phyloP scores from a whole-genome alignment of 2,329 filamentous ascomycete species.

The Pseudogymnoascus pannorum region DNA sequence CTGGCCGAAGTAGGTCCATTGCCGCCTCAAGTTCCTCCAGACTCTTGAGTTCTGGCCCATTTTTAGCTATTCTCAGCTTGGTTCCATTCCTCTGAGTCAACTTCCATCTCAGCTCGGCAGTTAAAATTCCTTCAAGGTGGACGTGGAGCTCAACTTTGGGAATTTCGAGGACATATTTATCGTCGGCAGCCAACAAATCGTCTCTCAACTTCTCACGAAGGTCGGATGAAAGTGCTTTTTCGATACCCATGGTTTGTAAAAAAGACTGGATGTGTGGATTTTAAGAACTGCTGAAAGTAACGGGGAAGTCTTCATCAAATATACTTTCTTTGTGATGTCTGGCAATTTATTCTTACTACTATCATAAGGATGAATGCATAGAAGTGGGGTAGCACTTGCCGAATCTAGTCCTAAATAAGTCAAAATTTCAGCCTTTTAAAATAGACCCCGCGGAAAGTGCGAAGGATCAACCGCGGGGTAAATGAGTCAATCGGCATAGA shows the following conservation, averaged over 20 bases:
- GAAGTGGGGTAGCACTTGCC: neutral
- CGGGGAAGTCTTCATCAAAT: neutral
- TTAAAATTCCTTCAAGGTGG: conserved; percentile 68
- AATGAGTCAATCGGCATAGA: neutral
- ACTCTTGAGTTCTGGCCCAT: neutral
- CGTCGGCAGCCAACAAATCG: neutral
- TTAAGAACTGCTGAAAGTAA: neutral
- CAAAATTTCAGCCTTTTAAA: neutral
- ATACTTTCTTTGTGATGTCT: neutral
- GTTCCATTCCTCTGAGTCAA: conserved; percentile 60
- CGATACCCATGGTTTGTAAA: neutral
- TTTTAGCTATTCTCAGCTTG: conserved; percentile 37
- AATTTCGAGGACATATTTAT: conserved; percentile 50
- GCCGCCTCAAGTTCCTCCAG: neutral
- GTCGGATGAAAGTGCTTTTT: neutral
- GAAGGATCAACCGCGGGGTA: neutral
- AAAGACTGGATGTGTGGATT: neutral
- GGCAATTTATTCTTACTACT: neutral
- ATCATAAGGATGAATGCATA: neutral
- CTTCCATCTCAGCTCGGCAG: conserved; percentile 59
- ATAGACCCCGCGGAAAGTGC: neutral
- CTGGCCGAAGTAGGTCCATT: conserved; percentile 50
- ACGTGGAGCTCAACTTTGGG: conserved; percentile 78
- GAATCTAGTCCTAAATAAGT: neutral
- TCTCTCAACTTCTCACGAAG: neutral